Conservation (phyloP, 2,329 filamentous ascomycete genomes). For the Myriosclerotinia curreyana region DNA sequence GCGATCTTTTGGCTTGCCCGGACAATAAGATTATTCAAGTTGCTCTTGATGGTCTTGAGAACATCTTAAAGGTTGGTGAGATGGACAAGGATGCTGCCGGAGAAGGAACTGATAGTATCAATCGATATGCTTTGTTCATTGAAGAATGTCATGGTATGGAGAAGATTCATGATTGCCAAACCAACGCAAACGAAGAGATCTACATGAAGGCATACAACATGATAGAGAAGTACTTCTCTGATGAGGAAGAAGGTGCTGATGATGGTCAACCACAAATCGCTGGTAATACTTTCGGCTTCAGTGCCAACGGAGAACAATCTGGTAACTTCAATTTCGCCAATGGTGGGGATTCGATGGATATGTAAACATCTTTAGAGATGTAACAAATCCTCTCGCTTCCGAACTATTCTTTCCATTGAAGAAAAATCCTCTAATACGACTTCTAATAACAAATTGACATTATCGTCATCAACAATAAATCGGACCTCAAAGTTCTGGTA, state of each 20-base stretch:
- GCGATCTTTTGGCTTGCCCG: slow-evolving; percentile 89
- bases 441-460: slow-evolving; percentile 36
- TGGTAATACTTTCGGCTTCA: slow-evolving; percentile 78
- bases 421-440: slow-evolving; percentile 28
- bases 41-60: slow-evolving; percentile 94
- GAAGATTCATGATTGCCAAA: slow-evolving; percentile 99
- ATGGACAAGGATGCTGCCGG: slow-evolving; percentile 92
- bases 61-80: slow-evolving; percentile 98
- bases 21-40: slow-evolving; percentile 99
- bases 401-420: slow-evolving; percentile 23
- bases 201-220: slow-evolving; percentile 99
- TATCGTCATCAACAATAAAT: slow-evolving; percentile 22
- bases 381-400: slow-evolving; percentile 26
- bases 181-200: slow-evolving; percentile 99
- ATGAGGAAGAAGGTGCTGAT: slow-evolving; percentile 82
- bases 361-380: slow-evolving; percentile 48
- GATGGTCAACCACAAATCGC: slow-evolving; percentile 63
- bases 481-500: slow-evolving; percentile 18
- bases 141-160: slow-evolving; percentile 99
- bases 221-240: slow-evolving; percentile 99
- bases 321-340: slow-evolving; percentile 94
- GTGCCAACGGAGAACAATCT: slow-evolving; percentile 67
- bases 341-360: slow-evolving; percentile 70
- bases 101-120: slow-evolving; percentile 74
- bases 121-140: slow-evolving; percentile 96